These are phyloP conservation scores for Kockovaella imperatae DNA, from an alignment of 768 basidiomycete species.

Conservation along the genomic window DNA sequence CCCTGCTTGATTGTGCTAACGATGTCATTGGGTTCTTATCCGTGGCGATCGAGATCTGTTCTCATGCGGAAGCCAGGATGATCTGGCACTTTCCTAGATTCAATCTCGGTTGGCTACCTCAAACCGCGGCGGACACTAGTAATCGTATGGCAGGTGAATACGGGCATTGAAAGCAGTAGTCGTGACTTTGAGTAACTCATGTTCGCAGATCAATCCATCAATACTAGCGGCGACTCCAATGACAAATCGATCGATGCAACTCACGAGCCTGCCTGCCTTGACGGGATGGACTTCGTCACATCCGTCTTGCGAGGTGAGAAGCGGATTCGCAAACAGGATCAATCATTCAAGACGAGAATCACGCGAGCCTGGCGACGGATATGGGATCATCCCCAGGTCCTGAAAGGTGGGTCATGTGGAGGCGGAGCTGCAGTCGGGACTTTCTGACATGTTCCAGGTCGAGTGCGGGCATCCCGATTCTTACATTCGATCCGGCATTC, in stretches of 20 bases:
- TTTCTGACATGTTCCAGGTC: constrained; percentile 10
- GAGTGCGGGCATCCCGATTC: constrained; percentile 26
- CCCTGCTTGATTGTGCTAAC: constrained; percentile 28
- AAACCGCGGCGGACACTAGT: no score
- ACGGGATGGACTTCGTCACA: constrained; percentile 20
- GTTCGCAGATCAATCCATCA: no score
- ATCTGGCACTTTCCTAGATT: not conserved
- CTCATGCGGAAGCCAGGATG: not conserved
- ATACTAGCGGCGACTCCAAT: no score
- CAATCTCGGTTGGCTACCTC: no score
- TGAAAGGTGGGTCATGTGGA: constrained; percentile 21
- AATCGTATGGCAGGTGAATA: no score
- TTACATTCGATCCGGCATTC: constrained; percentile 29
- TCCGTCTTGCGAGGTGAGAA: constrained; percentile 8
- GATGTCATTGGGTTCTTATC: constrained; percentile 19
- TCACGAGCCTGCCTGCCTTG: constrained; percentile 8
- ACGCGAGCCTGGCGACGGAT: constrained; percentile 2
- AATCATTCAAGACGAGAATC: not conserved
- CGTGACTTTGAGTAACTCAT: no score
- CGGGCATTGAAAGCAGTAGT: no score
- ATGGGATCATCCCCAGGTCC: constrained; percentile 19
- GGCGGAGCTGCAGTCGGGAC: not conserved
- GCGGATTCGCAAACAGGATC: not conserved
- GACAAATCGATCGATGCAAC: no score
- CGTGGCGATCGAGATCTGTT: not conserved